Conservation (phyloP, 1,284 basidiomycete genomes). For the Ustilago vetiveriae region DNA sequence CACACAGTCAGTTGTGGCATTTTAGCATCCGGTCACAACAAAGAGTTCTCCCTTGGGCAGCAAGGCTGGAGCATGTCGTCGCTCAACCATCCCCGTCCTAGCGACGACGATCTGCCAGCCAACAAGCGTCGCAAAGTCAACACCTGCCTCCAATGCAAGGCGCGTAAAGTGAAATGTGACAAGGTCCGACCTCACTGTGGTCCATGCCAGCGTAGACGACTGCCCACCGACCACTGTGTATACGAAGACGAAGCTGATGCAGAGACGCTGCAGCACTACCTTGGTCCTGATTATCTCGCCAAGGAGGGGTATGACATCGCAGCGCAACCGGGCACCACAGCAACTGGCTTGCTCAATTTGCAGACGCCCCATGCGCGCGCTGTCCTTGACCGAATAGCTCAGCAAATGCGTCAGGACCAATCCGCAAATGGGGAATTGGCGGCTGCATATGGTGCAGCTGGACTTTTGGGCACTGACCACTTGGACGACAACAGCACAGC, state of each 20-base stretch:
- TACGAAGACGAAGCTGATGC: constrained; percentile 56
- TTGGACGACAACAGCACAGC: constrained; percentile 2
- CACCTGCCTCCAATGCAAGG: constrained; percentile 64
- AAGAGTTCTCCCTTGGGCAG: too few species aligned
- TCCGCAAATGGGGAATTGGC: constrained; percentile 10
- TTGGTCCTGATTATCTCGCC: constrained; percentile 34
- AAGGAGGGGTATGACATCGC: constrained; percentile 32
- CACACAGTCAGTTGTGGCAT: too few species aligned
- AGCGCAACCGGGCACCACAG: neutral
- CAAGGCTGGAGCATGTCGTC: too few species aligned
- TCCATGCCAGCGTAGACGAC: constrained; percentile 58
- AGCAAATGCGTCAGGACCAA: constrained; percentile 42
- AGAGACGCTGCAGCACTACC: constrained; percentile 43
- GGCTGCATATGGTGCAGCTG: neutral
- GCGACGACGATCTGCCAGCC: constrained; percentile 31
- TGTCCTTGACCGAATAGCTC: constrained; percentile 55
- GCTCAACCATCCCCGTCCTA: constrained; percentile 33
- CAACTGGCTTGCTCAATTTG: constrained; percentile 31
- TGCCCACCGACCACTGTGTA: constrained; percentile 54
- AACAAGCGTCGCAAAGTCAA: constrained; percentile 63
- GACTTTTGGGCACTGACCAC: neutral
- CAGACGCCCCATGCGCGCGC: constrained; percentile 50
- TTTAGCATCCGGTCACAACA: too few species aligned
- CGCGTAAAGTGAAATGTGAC: constrained; percentile 61
- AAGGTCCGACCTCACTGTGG: constrained; percentile 61